Base-by-base conservation (phyloP, 306 rosid species). In the Cajanus cajan region DNA sequence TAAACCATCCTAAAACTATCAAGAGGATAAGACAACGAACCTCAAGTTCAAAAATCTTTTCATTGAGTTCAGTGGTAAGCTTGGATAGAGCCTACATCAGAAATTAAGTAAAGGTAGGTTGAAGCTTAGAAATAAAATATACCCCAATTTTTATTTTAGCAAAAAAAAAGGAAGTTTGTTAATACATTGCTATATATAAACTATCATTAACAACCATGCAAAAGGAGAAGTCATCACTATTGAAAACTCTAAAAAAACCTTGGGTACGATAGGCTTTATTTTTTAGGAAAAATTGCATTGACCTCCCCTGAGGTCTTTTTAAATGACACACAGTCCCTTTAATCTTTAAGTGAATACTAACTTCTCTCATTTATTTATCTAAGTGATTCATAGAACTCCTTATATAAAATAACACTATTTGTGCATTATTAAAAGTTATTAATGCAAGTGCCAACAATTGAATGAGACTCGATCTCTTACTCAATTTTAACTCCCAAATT, bases 41-140 rank as follows among this genome's bases (percentile, higher is more conserved):
- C 98, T 93, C 98, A 28, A 93, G 92, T 85, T 93, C 98, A 31
- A 91, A 93, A 48, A 86, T 87, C 68, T 87, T 91, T 79, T 91
- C 91, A 80, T 88, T 93, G 66, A 90, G 89, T 81, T 87, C 96
- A 65, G 86, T 76, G 25, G 94, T 68, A 76, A 91, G 87, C 89
- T 91, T 89, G 82, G 90, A 85, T 64, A 93, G 72, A 77, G 91
- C 90, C 98, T 93, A 73, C 68, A 84, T 47, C 5, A 73, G 50
- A 78, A 73, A 58, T 72, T 55, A 82, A 44, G 55, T 62, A 61
- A 76, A 14, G 25, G 76, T 85, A 52, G 83, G 78, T 73, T 73
- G 71, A 44, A 44, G 72, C 70, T 14, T 69, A 48, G 24, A 66
- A 41, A 52, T 51, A 31, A 43, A 52, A 13, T 51, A 51, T 36